A percentile compares a stretch with the other conserved stretches of the same genome.
Conservation (phyloP, 352 stramenopile species). For the Globisporangium solare region DNA sequence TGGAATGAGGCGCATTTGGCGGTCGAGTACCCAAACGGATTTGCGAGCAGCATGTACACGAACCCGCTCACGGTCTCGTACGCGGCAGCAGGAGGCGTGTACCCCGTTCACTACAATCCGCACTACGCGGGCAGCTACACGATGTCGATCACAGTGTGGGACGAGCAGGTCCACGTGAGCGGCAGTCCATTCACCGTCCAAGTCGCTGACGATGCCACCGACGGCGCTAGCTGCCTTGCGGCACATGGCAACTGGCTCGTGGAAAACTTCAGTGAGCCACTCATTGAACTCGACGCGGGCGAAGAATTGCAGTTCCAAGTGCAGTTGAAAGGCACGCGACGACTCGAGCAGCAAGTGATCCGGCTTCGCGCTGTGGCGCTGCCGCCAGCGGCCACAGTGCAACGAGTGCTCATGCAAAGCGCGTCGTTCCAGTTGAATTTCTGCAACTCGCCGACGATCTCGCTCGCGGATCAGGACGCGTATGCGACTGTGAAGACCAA, state of each 20-base stretch:
- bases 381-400: conserved; percentile 40
- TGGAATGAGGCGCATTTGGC: conserved; percentile 68
- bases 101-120: conserved; percentile 90
- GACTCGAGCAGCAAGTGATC: conserved; percentile 64
- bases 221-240: conserved; percentile 72
- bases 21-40: conserved; percentile 57
- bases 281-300: conserved; percentile 51
- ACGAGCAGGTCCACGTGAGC: conserved; percentile 69
- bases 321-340: conserved; percentile 85
- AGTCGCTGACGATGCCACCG: conserved; percentile 62
- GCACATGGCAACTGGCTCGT: conserved; percentile 69
- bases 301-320: conserved; percentile 79
- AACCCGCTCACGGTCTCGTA: conserved; percentile 48
- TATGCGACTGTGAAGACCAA: conserved; percentile 41
- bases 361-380: conserved; percentile 53
- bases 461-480: conserved; percentile 29
- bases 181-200: conserved; percentile 87
- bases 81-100: conserved; percentile 62
- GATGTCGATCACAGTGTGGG: conserved; percentile 77
- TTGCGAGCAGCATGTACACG: conserved; percentile 33
- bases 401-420: conserved; percentile 41
- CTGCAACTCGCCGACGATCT: conserved; percentile 36
- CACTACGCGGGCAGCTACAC: conserved; percentile 88
- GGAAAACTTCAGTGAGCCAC: conserved; percentile 47
- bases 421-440: conserved; percentile 53